Base-by-base conservation (phyloP, 257 asterid genomes). In the Cordia subcordata region DNA sequence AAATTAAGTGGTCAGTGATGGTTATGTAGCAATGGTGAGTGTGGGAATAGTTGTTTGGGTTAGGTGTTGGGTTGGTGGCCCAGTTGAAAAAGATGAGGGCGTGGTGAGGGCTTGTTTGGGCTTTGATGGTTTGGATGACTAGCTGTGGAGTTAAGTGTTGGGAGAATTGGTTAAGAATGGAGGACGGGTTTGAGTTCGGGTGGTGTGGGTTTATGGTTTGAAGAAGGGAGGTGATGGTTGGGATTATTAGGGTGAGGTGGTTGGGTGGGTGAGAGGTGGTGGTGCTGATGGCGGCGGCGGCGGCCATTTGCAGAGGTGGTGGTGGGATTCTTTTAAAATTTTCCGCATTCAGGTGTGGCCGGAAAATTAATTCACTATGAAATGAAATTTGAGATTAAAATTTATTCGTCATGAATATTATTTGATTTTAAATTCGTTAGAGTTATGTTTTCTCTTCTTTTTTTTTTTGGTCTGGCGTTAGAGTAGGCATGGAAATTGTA, bases 81-180 rank as follows among this genome's bases (percentile, higher is more conserved):
- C 82, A 81, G 60, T 53, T 72, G 79, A 81, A 81, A 74, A 81
- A 81, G 78, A 62, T 72, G 67, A 81, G 80, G 60, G 82, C 54
- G 47, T 68, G 84, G 58, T 58, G 68, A 56, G 87, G 87, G 60
- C 21, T 70, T 9, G 72, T 32, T 49, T 67, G 80, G 66, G 13
- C 19, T 1, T 68, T 67, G 66, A 81, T 63, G 18, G 69, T 23
- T 49, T 75, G 60, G 57, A 65, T 18, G 23, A 77, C 82, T 20
- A 81, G 60, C 37, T 62, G 23, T 23, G 65, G 76, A n/a, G 63
- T 72, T 55, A 81, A 49, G 60, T 58, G 70, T 39, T 69, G 73
- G 6, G 82, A 64, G 64, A 77, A 78, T 40, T 69, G 82, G 67
- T 68, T 60, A 62, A 81, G 84, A 42, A 65, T 76, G 68, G 18